phyloP scores from a whole-genome alignment of 2,329 filamentous ascomycete genomes.

The Colletotrichum sp. region DNA sequence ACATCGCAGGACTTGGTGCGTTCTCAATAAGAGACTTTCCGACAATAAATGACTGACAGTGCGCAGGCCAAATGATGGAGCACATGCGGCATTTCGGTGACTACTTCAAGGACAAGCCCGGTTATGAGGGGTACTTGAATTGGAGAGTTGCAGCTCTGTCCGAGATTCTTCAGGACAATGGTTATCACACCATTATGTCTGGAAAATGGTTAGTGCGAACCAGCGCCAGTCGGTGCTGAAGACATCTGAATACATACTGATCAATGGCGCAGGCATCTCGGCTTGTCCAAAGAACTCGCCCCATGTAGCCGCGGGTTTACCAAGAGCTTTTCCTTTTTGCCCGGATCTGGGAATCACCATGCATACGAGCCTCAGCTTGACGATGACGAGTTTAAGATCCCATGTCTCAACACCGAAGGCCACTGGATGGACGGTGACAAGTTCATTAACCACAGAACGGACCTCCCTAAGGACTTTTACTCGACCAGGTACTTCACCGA shows the following conservation, averaged over 20 bases:
- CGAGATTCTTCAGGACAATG: constrained; percentile 32
- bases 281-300: constrained; percentile 34
- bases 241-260: background rate
- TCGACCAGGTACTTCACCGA: constrained; percentile 48
- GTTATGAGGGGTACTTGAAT: constrained; percentile 38
- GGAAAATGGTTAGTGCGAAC: constrained; percentile 32
- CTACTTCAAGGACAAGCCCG: constrained; percentile 23
- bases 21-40: background rate
- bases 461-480: constrained; percentile 49
- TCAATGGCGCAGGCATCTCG: constrained; percentile 35
- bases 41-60: background rate
- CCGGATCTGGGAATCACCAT: constrained; percentile 56
- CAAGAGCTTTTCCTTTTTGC: constrained; percentile 43
- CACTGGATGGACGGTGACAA: constrained; percentile 47
- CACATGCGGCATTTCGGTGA: constrained; percentile 11
- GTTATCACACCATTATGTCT: constrained; percentile 34
- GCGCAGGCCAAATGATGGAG: constrained; percentile 50
- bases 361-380: constrained; percentile 51
- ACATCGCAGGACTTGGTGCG: constrained; percentile 54
- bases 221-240: background rate
- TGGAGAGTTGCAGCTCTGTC: constrained; percentile 31
- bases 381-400: background rate
- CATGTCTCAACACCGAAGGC: background rate
- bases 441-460: constrained; percentile 36
- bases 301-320: constrained; percentile 46